Base-by-base conservation (phyloP, 2,329 filamentous ascomycete genomes). In the Aspergillus eucalypticola region DNA sequence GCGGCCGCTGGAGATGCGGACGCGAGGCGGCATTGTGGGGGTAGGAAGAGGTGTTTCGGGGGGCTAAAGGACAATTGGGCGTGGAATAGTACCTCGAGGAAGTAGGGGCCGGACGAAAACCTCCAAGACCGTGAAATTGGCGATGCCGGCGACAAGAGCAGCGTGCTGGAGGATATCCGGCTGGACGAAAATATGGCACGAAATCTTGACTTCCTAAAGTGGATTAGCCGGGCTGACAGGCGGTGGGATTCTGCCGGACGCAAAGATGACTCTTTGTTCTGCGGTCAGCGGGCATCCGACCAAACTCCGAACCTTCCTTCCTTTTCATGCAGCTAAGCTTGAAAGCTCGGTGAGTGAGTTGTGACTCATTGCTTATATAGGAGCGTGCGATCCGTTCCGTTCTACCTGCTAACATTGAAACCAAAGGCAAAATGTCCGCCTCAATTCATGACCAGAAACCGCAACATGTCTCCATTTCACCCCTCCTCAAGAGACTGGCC, bases 21-120 rank as follows among this genome's bases (percentile, higher is more conserved):
- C 65, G 71, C 83, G 80, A 46, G 83, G 83, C 63, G 82, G 81
- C 84, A 86, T 86, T 71, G 71, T 74, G 66, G 53, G 17, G 17
- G 50, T 44, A 10, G 29, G 5, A 29, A 25, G 29, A 23, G 23
- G 54, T 35, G 41, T 54, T 58, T 55, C 60, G 58, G 60, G 60
- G 60, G 50, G 53, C 54, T 6, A 52, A 50, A 27, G 44, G 25
- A 21, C 59, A 39, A 44, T 38, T 32, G 11, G 23, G 25, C 3
- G 10, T 29, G 21, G 15, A 8, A 8, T 17, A 38, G 11, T 19
- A 48, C 46, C 17, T 10, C 23, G 25, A n/a, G 23, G 21, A 41
- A 27, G 15, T 46, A 29, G 39, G 51, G 15, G 39, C 29, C 29
- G 25, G 32, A 49, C 38, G 46, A 35, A 19, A 10, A 38, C 17